Conservation (phyloP, 108 stramenopile genomes). For the Chaetoceros muelleri region DNA sequence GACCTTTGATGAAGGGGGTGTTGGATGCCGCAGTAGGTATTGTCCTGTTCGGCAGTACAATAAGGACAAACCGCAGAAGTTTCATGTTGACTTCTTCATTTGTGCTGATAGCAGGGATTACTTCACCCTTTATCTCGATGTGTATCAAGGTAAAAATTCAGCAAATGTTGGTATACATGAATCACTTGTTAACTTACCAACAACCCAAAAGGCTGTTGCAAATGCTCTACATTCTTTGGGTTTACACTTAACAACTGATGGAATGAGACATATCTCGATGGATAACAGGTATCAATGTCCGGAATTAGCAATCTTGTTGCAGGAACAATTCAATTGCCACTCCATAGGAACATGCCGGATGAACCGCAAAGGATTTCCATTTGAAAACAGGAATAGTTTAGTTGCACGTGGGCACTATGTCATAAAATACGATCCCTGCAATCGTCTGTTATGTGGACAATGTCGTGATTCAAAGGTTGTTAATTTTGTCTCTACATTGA, state of each 20-base stretch:
- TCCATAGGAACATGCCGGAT: background rate
- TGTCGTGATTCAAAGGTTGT: constrained; percentile 16
- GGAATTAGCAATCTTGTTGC: background rate
- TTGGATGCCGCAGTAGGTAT: constrained; percentile 6
- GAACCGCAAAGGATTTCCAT: constrained; percentile 4
- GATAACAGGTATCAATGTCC: constrained; percentile 1
- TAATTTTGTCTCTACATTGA: constrained; percentile 2
- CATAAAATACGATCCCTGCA: too few species aligned
- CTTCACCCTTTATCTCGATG: constrained; percentile 7
- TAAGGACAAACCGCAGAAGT: constrained; percentile 17
- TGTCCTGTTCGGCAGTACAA: constrained; percentile 15
- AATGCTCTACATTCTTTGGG: constrained; percentile 1
- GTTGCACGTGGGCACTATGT: too few species aligned
- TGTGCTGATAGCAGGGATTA: background rate
- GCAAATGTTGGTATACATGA: constrained; percentile 5
- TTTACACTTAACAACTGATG: too few species aligned
- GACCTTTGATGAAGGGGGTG: constrained; percentile 12
- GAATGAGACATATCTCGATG: background rate
- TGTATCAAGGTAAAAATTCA: constrained; percentile 10
- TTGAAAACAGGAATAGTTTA: too few species aligned
- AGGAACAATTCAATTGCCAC: background rate
- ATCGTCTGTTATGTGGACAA: background rate
- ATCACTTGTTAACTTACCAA: background rate
- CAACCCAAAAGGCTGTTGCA: constrained; percentile 11
- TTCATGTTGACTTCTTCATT: constrained; percentile 7